Percentiles rank a stretch among this genome's conserved stretches.
These are phyloP conservation scores for Acanthamoeba healyi DNA, from an alignment of 208 protist species.

Conservation along the genomic window DNA sequence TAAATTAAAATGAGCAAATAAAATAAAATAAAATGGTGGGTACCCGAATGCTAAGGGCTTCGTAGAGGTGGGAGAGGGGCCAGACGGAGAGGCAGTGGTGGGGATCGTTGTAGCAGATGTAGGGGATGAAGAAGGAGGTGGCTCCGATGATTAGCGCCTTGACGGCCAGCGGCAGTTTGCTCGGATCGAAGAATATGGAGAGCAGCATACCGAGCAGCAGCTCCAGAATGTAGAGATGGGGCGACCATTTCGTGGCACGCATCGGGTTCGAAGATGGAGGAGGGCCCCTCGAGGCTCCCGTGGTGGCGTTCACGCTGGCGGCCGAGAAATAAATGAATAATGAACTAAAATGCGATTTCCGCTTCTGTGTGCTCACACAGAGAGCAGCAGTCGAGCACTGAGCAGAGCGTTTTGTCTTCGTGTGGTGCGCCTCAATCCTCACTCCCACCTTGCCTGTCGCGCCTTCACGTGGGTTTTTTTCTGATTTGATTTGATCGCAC, in stretches of 20 bases:
- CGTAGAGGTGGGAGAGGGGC: constrained; percentile 29
- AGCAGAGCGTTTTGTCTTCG: no score
- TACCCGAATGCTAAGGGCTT: constrained; percentile 6
- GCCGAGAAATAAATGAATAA: not conserved
- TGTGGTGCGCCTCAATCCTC: no score
- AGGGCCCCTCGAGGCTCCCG: no score
- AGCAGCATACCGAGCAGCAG: constrained; percentile 40
- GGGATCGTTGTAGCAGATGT: constrained; percentile 36
- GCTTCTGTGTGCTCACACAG: no score
- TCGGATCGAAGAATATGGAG: constrained; percentile 51
- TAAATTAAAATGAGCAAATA: not conserved
- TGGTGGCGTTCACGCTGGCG: not conserved
- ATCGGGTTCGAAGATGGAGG: not conserved
- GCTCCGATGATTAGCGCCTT: constrained; percentile 35
- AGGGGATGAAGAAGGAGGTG: constrained; percentile 35
- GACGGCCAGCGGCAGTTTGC: constrained; percentile 3
- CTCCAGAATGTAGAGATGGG: constrained; percentile 2
- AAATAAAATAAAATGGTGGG: not conserved
- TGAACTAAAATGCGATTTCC: no score
- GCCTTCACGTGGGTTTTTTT: no score
- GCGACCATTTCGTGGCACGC: constrained; percentile 13
- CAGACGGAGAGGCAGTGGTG: constrained; percentile 39
- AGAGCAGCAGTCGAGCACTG: no score
- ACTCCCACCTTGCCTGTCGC: no score
- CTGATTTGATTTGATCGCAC: no score